Base-by-base conservation (phyloP, 2,329 filamentous ascomycete species). In the Pseudocercospora pini-densiflorae region DNA sequence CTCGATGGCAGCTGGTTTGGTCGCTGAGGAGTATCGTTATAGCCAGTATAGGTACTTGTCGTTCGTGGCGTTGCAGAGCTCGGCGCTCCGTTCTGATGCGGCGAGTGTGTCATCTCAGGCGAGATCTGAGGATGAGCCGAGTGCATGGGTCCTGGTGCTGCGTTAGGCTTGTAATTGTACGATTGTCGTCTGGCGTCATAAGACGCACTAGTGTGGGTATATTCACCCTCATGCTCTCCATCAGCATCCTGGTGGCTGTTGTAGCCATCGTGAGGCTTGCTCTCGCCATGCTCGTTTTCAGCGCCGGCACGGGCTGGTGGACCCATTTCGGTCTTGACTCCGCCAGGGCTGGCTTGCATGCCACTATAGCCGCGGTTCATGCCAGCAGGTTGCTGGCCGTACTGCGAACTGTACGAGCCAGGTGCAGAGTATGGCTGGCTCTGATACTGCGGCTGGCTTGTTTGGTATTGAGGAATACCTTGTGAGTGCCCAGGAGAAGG, bases 61-160 rank as follows among this genome's bases (percentile, higher is more conserved):
- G 92, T 96, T 72, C 94, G 89, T 10, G 94, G 93, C 21, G 93
- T 97, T 40, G 93, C 92, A 68, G 93, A 89, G 36, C 93, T 93
- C 31, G 93, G 94, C 36, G 62, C 65, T 23, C 89, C 88, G 65
- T 91, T 90, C 75, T 92, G 91, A 76, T 95, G 92, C 7, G 92
- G 92, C 57, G 93, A 95, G 16, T 90, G 91, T 1, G 90, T 90
- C 85, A 97, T 90, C 70, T 97, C 93, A 5, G 92, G 87, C 16
- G 92, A 90, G 59, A 97, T 81, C 75, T 96, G 65, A 60, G 88
- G 79, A 76, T 92, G 89, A 54, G 97, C 92, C 62, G 86, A 88
- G 49, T 89, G 83, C 72, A 94, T 82, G 14, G 89, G 69, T 69
- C 74, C 74, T 76, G 92, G 86, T 19, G 89, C 86, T 7, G 89